Percentiles rank a stretch among this genome's conserved stretches.
These are phyloP conservation scores for Aspergillus asperescens DNA, from an alignment of 495 filamentous ascomycete species.

Conservation along the genomic window DNA sequence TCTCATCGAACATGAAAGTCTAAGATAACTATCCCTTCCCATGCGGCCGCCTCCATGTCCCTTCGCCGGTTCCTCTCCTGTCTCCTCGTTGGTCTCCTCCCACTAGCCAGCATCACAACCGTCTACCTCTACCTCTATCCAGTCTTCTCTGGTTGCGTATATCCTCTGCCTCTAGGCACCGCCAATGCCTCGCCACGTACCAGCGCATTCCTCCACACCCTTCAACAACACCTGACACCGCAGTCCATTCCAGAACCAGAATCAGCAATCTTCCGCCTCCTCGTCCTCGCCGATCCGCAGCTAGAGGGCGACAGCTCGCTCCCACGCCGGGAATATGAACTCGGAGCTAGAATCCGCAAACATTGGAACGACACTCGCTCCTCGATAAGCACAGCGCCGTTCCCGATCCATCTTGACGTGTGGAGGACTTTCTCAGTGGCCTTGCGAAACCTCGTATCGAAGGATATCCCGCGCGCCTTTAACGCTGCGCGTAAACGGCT, in stretches of 20 bases:
- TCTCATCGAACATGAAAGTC: not conserved
- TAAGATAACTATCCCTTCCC: not conserved
- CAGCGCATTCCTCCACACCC: conserved; percentile 36
- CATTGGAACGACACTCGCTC: conserved; percentile 2
- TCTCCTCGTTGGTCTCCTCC: conserved; percentile 59
- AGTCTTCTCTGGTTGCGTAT: conserved; percentile 72
- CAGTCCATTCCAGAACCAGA: conserved; percentile 19
- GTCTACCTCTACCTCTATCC: conserved; percentile 88
- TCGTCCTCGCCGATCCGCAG: conserved; percentile 90
- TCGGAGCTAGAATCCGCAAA: conserved; percentile 17
- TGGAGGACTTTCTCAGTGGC: conserved; percentile 42
- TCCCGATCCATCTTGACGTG: conserved; percentile 21
- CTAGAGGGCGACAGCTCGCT: conserved; percentile 89
- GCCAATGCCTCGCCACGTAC: not conserved
- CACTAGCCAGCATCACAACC: conserved; percentile 63
- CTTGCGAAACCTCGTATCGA: conserved; percentile 47
- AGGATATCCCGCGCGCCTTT: conserved; percentile 61
- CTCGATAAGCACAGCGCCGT: conserved; percentile 5
- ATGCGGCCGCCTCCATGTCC: conserved; percentile 35
- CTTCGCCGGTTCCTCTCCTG: conserved; percentile 55
- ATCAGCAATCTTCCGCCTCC: conserved; percentile 68
- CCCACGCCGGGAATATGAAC: conserved; percentile 52
- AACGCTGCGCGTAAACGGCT: conserved; percentile 67
- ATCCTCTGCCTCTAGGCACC: conserved; percentile 52
- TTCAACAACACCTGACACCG: conserved; percentile 41